Percentiles rank a stretch among this genome's conserved stretches.
Conservation (phyloP, 2,329 filamentous ascomycete species). For the Cladophialophora psammophila region DNA sequence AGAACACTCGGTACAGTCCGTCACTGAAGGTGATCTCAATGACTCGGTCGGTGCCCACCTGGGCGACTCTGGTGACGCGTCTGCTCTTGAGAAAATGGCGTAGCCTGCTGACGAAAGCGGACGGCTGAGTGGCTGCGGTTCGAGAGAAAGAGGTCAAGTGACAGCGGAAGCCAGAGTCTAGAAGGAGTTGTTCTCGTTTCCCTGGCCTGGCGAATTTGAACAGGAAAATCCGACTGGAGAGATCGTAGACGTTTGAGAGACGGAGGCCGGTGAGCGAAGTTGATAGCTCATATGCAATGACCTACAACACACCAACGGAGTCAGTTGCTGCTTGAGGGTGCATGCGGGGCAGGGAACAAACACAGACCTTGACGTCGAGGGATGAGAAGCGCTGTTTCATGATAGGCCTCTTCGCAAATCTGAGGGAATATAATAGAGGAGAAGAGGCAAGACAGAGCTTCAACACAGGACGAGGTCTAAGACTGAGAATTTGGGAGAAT, state of each 20-base stretch:
- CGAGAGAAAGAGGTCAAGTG: slow-evolving; percentile 91
- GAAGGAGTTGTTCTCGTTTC: slow-evolving; percentile 84
- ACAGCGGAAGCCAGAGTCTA: slow-evolving; percentile 95
- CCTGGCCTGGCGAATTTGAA: slow-evolving; percentile 94
- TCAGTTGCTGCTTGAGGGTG: slow-evolving; percentile 22
- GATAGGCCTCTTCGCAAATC: slow-evolving; percentile 26
- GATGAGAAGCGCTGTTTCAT: slow-evolving; percentile 69
- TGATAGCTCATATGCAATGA: slow-evolving; percentile 92
- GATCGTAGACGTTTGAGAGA: slow-evolving; percentile 92
- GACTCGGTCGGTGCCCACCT: slow-evolving; percentile 92
- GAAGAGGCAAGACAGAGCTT: neutral
- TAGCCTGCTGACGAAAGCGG: slow-evolving; percentile 81
- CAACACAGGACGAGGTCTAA: neutral
- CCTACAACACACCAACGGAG: slow-evolving; percentile 58
- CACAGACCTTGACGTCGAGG: slow-evolving; percentile 62
- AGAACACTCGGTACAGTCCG: slow-evolving; percentile 82
- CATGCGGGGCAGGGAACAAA: slow-evolving; percentile 5
- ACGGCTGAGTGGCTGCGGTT: slow-evolving; percentile 83
- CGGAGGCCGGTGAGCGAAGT: slow-evolving; percentile 77
- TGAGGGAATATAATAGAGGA: neutral
- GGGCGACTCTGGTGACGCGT: slow-evolving; percentile 77
- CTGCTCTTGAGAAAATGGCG: slow-evolving; percentile 89
- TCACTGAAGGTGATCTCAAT: slow-evolving; percentile 93
- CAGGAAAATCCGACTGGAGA: slow-evolving; percentile 86
- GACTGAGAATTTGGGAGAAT: neutral